Evolutionary conservation across 345 rosid genomes (phyloP).

Genomic region (Syzygium aqueum): DNA sequence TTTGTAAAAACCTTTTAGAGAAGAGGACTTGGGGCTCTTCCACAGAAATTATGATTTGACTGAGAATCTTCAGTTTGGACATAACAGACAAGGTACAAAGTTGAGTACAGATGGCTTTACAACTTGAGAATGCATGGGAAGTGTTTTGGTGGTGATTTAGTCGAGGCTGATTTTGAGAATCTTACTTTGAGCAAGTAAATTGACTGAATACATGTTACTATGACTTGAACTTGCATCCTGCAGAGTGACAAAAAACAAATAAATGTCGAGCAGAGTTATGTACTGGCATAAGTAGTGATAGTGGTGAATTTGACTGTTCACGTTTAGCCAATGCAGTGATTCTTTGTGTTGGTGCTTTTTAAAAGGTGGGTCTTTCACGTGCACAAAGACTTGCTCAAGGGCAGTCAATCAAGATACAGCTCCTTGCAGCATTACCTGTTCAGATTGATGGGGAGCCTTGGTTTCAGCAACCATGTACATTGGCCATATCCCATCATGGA

Average conservation of each 20-base stretch:
- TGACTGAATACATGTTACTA: not conserved
- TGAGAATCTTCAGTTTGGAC: not conserved
- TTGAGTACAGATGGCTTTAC: not conserved
- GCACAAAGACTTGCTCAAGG: conserved; percentile 96
- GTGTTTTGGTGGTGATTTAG: not conserved
- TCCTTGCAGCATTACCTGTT: conserved; percentile 71
- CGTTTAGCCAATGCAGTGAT: not conserved
- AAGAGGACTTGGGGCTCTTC: not conserved
- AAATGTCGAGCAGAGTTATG: not conserved
- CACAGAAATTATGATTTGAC: not conserved
- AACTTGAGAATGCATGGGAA: not conserved
- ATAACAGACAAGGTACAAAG: not conserved
- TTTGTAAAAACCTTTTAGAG: not conserved
- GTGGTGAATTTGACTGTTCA: not conserved
- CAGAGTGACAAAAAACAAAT: not conserved
- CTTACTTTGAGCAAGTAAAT: not conserved
- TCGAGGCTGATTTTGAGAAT: not conserved
- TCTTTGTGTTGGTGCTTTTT: not conserved
- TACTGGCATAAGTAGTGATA: not conserved
- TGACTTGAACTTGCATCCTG: not conserved
- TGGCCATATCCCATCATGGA: conserved; percentile 77
- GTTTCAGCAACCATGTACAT: conserved; percentile 70
- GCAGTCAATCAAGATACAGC: conserved; percentile 70
- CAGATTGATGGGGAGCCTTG: conserved; percentile 97
- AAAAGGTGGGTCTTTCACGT: conserved; percentile 84